Conservation (phyloP, 164 flowering plant genomes). For the Magnolia changhungtana region DNA sequence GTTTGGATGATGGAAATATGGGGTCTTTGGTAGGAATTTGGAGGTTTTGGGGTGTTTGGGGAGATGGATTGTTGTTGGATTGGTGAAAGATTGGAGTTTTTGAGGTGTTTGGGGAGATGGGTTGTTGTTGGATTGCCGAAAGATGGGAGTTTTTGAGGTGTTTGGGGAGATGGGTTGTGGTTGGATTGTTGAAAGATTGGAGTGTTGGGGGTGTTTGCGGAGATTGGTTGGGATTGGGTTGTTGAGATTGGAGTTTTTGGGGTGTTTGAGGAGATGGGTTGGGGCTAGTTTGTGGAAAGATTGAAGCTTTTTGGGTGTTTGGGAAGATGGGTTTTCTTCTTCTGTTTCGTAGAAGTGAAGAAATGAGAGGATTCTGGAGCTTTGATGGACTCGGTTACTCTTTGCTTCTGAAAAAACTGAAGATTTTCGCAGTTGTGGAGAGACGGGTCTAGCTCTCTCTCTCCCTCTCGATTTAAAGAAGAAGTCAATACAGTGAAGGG, state of each 20-base stretch:
- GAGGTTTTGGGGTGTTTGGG: not conserved
- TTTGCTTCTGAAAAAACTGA: not conserved
- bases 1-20: not conserved
- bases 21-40: not conserved
- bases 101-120: not conserved
- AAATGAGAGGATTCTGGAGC: too few relatives aligned
- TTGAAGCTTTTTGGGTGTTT: not conserved
- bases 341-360: not conserved
- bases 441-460: not conserved
- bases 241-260: not conserved
- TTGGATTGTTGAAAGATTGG: not conserved
- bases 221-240: not conserved
- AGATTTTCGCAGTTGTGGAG: too few relatives aligned
- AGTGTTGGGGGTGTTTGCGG: not conserved
- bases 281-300: not conserved
- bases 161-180: not conserved
- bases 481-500: not conserved
- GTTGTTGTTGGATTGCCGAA: not conserved
- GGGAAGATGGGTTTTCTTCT: constrained; percentile 7
- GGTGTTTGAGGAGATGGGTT: not conserved
- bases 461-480: not conserved
- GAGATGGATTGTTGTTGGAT: not conserved
- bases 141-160: not conserved
- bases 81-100: not conserved
- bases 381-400: too few relatives aligned